phyloP scores from a whole-genome alignment of 148 eudicot species.

The Rhododendron simsii region DNA sequence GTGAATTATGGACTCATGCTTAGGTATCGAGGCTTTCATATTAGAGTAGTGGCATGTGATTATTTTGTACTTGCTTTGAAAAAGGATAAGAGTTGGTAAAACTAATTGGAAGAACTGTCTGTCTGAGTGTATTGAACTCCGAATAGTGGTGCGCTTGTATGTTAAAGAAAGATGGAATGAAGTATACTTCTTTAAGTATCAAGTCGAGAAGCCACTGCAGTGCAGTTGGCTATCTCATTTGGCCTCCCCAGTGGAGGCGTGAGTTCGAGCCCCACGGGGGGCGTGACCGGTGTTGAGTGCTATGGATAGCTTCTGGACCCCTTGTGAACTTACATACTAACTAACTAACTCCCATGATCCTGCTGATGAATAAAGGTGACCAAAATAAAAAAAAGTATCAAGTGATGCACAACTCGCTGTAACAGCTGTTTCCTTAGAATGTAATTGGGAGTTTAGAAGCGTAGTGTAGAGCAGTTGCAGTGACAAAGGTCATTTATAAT shows the following conservation, averaged over 20 bases:
- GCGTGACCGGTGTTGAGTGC: too few species aligned
- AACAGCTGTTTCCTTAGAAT: neutral
- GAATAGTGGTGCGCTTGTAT: neutral
- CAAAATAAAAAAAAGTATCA: neutral
- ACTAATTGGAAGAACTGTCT: neutral
- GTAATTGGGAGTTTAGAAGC: neutral
- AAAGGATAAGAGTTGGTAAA: neutral
- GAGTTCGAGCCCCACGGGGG: too few species aligned
- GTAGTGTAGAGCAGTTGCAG: neutral
- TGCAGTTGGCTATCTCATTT: too few species aligned
- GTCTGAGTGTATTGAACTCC: neutral
- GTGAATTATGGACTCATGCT: neutral
- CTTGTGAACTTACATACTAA: too few species aligned
- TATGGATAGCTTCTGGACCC: too few species aligned
- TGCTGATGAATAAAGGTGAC: too few species aligned
- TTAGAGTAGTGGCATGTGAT: constrained; percentile 2
- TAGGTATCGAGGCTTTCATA: neutral
- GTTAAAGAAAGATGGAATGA: neutral
- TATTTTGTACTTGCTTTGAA: neutral
- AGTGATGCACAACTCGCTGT: neutral
- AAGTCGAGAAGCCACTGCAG: neutral
- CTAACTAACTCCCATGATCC: too few species aligned
- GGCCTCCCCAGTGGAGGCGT: too few species aligned
- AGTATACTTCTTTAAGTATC: neutral
- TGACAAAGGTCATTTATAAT: neutral